Evolutionary conservation across 495 filamentous ascomycete species (phyloP).

Genomic region (Penicillium bialowiezense): DNA sequence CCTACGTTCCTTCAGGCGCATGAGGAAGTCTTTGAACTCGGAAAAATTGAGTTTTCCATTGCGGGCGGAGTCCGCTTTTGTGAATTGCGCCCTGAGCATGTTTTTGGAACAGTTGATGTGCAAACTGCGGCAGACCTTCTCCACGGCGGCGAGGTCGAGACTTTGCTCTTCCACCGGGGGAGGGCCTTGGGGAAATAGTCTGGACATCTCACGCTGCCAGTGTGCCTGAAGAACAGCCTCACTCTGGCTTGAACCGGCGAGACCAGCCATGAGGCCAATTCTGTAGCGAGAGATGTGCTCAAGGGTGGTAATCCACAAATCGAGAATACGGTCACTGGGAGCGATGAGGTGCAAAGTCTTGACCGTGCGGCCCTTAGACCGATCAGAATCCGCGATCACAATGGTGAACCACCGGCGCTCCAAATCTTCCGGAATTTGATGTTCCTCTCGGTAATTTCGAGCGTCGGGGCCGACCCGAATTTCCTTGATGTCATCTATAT

Average conservation of each 20-base stretch:
- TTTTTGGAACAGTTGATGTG: conserved; percentile 83
- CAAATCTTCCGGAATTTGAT: conserved; percentile 57
- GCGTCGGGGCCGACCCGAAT: conserved; percentile 84
- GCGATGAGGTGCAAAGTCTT: conserved; percentile 86
- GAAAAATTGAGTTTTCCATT: conserved; percentile 65
- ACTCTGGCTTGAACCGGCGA: conserved; percentile 68
- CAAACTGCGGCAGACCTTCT: conserved; percentile 77
- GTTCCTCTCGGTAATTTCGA: conserved; percentile 83
- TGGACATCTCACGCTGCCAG: conserved; percentile 84
- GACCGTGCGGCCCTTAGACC: conserved; percentile 62
- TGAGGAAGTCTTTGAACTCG: conserved; percentile 80
- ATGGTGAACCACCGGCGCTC: conserved; percentile 84
- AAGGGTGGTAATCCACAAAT: conserved; percentile 77
- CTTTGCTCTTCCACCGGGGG: conserved; percentile 60
- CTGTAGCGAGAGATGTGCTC: conserved; percentile 77
- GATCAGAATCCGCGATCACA: conserved; percentile 67
- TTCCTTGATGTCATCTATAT: conserved; percentile 91
- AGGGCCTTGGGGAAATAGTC: conserved; percentile 54
- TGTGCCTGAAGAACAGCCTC: conserved; percentile 76
- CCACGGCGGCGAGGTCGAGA: conserved; percentile 72
- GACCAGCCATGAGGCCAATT: conserved; percentile 80
- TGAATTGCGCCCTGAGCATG: conserved; percentile 72
- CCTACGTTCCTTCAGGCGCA: conserved; percentile 74
- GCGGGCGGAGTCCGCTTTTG: conserved; percentile 60
- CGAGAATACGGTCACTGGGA: conserved; percentile 61